Evolutionary conservation across 305 asterid genomes (phyloP).

Genomic region (Solanum chacoense): DNA sequence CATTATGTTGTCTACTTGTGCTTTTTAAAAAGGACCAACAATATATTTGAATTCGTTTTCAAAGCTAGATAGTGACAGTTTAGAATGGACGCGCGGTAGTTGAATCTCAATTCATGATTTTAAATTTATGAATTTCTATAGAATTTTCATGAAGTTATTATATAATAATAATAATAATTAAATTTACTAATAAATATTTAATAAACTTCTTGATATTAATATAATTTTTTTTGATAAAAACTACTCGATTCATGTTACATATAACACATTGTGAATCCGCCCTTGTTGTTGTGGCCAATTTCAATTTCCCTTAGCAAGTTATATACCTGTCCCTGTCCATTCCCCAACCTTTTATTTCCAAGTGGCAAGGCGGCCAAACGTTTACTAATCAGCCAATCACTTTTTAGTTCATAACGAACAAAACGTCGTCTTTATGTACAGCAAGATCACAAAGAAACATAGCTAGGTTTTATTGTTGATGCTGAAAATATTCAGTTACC

Average conservation of each 20-base stretch:
- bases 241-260: background rate
- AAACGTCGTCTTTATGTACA: background rate
- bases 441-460: background rate
- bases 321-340: background rate
- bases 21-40: slow-evolving; percentile 27
- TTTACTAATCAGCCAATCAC: background rate
- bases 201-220: background rate
- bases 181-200: background rate
- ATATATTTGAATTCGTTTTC: slow-evolving; percentile 3
- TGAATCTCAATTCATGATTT: background rate
- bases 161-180: background rate
- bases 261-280: background rate
- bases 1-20: slow-evolving; percentile 40
- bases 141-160: background rate
- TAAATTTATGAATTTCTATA: background rate
- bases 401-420: background rate
- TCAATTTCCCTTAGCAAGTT: background rate
- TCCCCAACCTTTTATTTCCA: background rate
- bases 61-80: slow-evolving; percentile 26
- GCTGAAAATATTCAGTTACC: background rate
- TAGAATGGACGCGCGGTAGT: background rate
- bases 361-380: background rate
- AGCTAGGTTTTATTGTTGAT: background rate
- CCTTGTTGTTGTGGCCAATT: background rate
- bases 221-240: background rate